Base-by-base conservation (phyloP, 352 stramenopile genomes). In the Globisporangium canariense region DNA sequence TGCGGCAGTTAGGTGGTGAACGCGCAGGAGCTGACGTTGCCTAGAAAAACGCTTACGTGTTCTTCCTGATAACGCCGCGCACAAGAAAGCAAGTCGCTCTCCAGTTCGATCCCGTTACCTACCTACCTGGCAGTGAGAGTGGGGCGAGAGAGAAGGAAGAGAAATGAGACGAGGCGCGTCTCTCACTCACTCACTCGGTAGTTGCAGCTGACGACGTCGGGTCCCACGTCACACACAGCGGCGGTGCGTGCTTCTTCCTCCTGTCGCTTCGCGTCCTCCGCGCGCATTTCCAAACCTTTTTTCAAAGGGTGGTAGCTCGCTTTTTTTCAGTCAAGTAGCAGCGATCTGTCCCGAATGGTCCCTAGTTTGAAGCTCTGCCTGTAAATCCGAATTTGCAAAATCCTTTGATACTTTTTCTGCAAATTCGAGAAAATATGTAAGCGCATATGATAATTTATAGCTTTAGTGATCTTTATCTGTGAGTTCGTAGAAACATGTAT, bases 11-110 rank as follows among this genome's bases (percentile, higher is more conserved):
- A 28, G 40, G 7, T 30, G 40, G 6, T 30, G 36, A 36, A 49
- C 4, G 54, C 32, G 14, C 50, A 20, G 14, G 5, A 43, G 38
- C 40, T 46, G 40, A 46, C 16, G 32, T 56, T 56, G 51, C 51
- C 30, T 18, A 18, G 51, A 57, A 57, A 60, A 60, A 60, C 54
- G 54, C 34, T 57, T 8, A 25, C 22, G 47, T 54, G 52, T 32
- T 18, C 52, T 34, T 14, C 54, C 16, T 47, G 40, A 60, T 50
- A 49, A 28, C 52, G 30, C 25, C 25, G 25, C 25, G 25, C 25
- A 28, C 25, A 28, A 28, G 25, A 28, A 28, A 28, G 25, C 25
- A 28, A 28, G 25, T 28, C 25, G 25, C 30, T 8, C 25, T 7
- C 20, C 36, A 16, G n/a, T 22, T 59, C 53, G n/a, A 22, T n/a